A percentile compares a stretch with the other conserved stretches of the same genome.
Evolutionary conservation across 495 filamentous ascomycete species (phyloP).

Genomic region (Aspergillus indologenus): DNA sequence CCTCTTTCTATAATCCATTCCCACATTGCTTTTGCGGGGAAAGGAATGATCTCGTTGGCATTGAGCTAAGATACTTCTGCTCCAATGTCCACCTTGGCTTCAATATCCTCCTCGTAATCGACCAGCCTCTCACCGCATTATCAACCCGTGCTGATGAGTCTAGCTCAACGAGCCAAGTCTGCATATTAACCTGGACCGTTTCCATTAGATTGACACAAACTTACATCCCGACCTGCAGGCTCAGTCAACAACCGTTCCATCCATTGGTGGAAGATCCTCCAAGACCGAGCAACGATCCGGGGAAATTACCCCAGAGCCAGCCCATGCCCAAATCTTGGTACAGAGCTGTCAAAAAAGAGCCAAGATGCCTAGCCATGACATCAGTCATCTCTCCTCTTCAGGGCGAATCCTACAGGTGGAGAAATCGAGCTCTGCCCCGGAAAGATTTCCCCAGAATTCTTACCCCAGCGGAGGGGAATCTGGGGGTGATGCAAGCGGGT

Average conservation of each 20-base stretch:
- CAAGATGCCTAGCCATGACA: neutral
- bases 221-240: neutral
- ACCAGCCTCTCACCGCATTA: neutral
- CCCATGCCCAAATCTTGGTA: neutral
- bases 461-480: neutral
- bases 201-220: neutral
- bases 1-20: no score
- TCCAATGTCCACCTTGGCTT: neutral
- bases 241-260: neutral
- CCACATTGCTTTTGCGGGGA: neutral
- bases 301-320: conserved; percentile 10
- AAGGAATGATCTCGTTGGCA: neutral
- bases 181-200: neutral
- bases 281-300: neutral
- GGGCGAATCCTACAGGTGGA: conserved; percentile 31
- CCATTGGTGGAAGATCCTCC: conserved; percentile 12
- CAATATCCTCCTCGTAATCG: neutral
- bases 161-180: neutral
- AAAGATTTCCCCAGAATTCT: neutral
- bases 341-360: neutral
- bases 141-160: neutral
- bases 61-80: neutral
- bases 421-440: conserved; percentile 19
- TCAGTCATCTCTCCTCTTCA: neutral
- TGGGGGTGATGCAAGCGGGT: neutral